Evolutionary conservation across 2,329 filamentous ascomycete species (phyloP).

Genomic region (Ophiostoma australiae): DNA sequence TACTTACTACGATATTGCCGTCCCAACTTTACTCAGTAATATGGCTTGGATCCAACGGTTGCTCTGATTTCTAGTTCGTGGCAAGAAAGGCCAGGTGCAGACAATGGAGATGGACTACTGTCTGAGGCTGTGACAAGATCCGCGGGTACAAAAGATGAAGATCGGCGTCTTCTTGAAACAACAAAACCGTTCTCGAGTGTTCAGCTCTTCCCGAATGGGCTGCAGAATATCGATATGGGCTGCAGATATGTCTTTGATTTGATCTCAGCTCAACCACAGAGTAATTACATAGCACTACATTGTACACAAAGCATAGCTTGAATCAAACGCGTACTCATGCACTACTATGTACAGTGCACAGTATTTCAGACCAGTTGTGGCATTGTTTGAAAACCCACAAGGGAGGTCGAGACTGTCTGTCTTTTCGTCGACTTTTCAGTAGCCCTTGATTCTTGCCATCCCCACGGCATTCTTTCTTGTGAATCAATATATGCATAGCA

Average conservation of each 20-base stretch:
- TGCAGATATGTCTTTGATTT: neutral
- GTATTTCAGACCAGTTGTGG: neutral
- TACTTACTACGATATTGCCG: neutral
- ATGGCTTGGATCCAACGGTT: neutral
- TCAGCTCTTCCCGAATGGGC: neutral
- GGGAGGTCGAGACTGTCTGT: constrained; percentile 9
- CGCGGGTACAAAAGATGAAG: neutral
- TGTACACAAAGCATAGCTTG: neutral
- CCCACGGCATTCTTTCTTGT: neutral
- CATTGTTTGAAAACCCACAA: neutral
- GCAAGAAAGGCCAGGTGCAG: neutral
- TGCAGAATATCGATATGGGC: neutral
- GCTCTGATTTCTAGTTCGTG: neutral
- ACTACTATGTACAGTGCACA: too few species aligned
- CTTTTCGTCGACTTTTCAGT: neutral
- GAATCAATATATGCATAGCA: neutral
- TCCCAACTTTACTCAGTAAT: neutral
- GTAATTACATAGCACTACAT: too few species aligned
- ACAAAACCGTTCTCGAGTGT: neutral
- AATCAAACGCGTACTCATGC: neutral
- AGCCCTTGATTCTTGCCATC: neutral
- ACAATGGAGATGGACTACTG: neutral
- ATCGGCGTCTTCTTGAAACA: constrained; percentile 1
- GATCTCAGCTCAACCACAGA: neutral
- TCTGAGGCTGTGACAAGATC: neutral